Percentiles rank a stretch among this genome's conserved stretches.
Conservation (phyloP, 768 basidiomycete species). For the Trametes cingulata region DNA sequence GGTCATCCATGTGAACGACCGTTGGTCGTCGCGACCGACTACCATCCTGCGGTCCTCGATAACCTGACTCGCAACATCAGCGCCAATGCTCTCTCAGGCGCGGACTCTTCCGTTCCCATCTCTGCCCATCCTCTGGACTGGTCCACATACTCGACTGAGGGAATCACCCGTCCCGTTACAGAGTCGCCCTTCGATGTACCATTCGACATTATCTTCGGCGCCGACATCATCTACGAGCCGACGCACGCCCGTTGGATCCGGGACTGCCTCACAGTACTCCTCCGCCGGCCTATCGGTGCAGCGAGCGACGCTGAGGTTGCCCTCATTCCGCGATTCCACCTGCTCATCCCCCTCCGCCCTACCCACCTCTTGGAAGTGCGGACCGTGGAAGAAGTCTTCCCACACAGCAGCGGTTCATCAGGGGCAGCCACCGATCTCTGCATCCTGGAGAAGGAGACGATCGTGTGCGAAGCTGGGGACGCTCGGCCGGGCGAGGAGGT, state of each 20-base stretch:
- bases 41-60: conserved; percentile 46
- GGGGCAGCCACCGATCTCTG: conserved; percentile 35
- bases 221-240: conserved; percentile 56
- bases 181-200: conserved; percentile 31
- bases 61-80: conserved; percentile 49
- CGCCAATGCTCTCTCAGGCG: conserved; percentile 33
- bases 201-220: conserved; percentile 53
- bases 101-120: conserved; percentile 21
- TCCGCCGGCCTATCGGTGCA: conserved; percentile 34
- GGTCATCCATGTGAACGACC: neutral
- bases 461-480: conserved; percentile 52
- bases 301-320: conserved; percentile 23
- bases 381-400: conserved; percentile 60
- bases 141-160: conserved; percentile 31
- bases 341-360: conserved; percentile 73
- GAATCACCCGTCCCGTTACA: neutral
- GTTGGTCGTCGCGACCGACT: conserved; percentile 53
- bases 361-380: conserved; percentile 62
- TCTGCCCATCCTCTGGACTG: conserved; percentile 40
- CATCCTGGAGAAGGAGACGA: conserved; percentile 53
- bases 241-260: conserved; percentile 50
- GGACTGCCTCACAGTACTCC: conserved; percentile 40
- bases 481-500: conserved; percentile 42
- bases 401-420: conserved; percentile 5
- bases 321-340: conserved; percentile 51